Conservation (phyloP, 148 eudicot species). For the Rhododendron ferrugineum region DNA sequence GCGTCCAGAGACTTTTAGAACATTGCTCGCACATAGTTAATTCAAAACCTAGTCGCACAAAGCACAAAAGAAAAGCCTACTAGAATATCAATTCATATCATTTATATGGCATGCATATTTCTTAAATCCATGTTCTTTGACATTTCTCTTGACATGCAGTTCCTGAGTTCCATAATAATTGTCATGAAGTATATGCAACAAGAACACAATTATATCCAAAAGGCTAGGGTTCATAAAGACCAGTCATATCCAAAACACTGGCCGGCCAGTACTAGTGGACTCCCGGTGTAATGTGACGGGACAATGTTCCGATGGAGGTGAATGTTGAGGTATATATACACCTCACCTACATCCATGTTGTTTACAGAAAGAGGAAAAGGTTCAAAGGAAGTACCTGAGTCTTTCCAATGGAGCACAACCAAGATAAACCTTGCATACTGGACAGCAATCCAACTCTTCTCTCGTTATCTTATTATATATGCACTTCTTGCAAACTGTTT, state of each 20-base stretch:
- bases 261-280: background rate
- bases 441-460: constrained; percentile 7
- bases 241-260: background rate
- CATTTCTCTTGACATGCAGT: background rate
- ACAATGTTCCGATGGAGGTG: background rate
- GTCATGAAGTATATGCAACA: background rate
- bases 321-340: too few relatives aligned
- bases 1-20: too few relatives aligned
- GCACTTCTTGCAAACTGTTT: constrained; percentile 4
- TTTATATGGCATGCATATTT: background rate
- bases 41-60: background rate
- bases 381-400: constrained; percentile 9
- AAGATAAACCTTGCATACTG: constrained; percentile 8
- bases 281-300: background rate
- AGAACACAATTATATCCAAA: background rate
- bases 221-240: background rate
- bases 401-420: constrained; percentile 15
- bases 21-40: background rate
- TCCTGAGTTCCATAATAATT: background rate
- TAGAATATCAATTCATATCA: background rate
- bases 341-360: background rate
- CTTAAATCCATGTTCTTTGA: background rate
- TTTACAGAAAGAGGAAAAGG: background rate
- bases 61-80: background rate
- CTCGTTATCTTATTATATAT: background rate